These are phyloP conservation scores for Scutellaria barbata DNA, from an alignment of 257 asterid species.

Conservation along the genomic window DNA sequence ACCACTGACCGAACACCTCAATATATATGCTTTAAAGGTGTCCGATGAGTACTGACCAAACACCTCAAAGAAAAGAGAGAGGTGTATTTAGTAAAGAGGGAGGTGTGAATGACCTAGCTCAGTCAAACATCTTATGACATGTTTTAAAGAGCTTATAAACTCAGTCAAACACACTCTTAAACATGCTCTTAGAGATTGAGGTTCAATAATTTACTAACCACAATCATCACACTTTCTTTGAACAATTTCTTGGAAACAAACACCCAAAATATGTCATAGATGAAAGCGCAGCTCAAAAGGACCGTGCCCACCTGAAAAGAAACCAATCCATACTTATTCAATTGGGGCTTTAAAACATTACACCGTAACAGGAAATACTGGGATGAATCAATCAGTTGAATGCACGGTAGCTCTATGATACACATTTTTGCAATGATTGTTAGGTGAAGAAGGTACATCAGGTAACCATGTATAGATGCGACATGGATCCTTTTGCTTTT, in stretches of 20 bases:
- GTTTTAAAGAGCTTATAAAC: no score
- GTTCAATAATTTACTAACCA: conserved; percentile 54
- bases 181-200: conserved; percentile 17
- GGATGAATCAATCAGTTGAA: background rate
- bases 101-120: no score
- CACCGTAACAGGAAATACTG: background rate
- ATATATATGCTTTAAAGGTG: no score
- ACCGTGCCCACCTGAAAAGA: conserved; percentile 80
- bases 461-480: background rate
- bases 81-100: no score
- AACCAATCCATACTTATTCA: background rate
- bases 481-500: background rate
- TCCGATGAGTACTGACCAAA: no score
- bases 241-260: conserved; percentile 76
- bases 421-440: background rate
- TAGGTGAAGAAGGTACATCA: background rate
- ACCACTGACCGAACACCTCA: no score
- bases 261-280: conserved; percentile 96
- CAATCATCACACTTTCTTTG: conserved; percentile 95
- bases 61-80: no score
- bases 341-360: background rate
- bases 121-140: no score
- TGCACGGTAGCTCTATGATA: background rate
- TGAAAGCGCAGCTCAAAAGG: conserved; percentile 82
- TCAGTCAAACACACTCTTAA: background rate